Conservation (phyloP, 2,329 filamentous ascomycete genomes). For the Paracoccidioides brasiliensis region DNA sequence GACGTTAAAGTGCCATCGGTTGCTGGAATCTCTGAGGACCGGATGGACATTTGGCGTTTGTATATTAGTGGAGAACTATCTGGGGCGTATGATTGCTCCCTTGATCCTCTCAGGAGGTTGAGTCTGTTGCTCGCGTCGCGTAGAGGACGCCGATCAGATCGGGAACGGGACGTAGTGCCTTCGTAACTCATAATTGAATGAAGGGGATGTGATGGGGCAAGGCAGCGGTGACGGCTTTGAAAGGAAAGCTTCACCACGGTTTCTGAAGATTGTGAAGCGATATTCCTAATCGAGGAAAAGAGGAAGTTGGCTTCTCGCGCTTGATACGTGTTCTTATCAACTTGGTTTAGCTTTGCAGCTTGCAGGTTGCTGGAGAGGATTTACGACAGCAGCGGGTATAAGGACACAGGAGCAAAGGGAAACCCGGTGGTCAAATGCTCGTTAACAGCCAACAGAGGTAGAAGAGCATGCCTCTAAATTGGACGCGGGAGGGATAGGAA, state of each 20-base stretch:
- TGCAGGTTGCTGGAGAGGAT: not conserved
- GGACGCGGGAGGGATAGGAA: too few relatives aligned
- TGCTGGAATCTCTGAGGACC: slow-evolving; percentile 13
- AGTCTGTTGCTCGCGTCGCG: slow-evolving; percentile 37
- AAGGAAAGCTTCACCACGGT: not conserved
- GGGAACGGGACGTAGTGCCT: slow-evolving; percentile 3
- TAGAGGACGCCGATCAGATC: slow-evolving; percentile 27
- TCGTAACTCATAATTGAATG: not conserved
- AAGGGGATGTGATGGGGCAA: not conserved
- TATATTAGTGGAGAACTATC: slow-evolving; percentile 4
- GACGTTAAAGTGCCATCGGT: slow-evolving; percentile 20
- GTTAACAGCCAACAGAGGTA: too few relatives aligned
- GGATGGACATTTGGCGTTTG: slow-evolving; percentile 7
- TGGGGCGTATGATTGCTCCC: slow-evolving; percentile 9
- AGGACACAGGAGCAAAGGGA: not conserved
- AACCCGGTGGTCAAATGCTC: too few relatives aligned
- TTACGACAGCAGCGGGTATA: not conserved
- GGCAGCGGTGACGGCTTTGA: not conserved
- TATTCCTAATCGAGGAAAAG: too few relatives aligned
- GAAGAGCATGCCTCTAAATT: not conserved
- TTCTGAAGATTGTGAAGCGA: too few relatives aligned
- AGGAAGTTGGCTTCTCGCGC: not conserved
- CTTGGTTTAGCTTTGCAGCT: not conserved
- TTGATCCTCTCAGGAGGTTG: slow-evolving; percentile 29
- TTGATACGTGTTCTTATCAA: not conserved